Conservation (phyloP, 2,329 filamentous ascomycete genomes). For the Pestalotiopsis sp. region DNA sequence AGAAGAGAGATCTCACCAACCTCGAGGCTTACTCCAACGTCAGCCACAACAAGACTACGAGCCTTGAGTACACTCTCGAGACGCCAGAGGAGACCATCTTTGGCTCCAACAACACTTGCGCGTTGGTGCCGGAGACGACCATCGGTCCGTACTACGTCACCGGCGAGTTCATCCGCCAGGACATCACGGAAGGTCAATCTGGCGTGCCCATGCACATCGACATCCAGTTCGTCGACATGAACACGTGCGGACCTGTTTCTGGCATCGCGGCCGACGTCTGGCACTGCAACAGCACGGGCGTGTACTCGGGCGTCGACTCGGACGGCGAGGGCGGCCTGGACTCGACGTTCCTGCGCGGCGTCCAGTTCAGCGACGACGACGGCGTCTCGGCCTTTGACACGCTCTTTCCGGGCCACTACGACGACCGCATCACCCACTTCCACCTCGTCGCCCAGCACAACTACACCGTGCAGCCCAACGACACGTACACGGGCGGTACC, state of each 20-base stretch:
- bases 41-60: slow-evolving; percentile 7
- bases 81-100: slow-evolving; percentile 42
- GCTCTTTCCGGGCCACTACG: slow-evolving; percentile 49
- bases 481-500: slow-evolving; percentile 47
- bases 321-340: slow-evolving; percentile 43
- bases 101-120: slow-evolving; percentile 46
- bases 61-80: slow-evolving; percentile 29
- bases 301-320: slow-evolving; percentile 47
- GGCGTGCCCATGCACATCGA: slow-evolving; percentile 54
- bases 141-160: slow-evolving; percentile 58
- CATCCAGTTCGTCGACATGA: slow-evolving; percentile 56
- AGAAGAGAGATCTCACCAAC: slow-evolving; percentile 11
- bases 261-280: slow-evolving; percentile 56
- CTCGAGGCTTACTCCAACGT: slow-evolving; percentile 1
- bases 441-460: slow-evolving; percentile 50
- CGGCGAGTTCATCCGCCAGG: slow-evolving; percentile 52
- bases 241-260: slow-evolving; percentile 54
- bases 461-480: slow-evolving; percentile 38
- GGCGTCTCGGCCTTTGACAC: slow-evolving; percentile 45
- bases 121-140: slow-evolving; percentile 55
- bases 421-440: slow-evolving; percentile 47
- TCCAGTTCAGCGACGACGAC: slow-evolving; percentile 41
- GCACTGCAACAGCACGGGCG: slow-evolving; percentile 47
- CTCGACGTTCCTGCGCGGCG: slow-evolving; percentile 43
- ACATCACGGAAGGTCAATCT: slow-evolving; percentile 49